Conservation (phyloP, 345 rosid species). For the Arabidopsis suecica region DNA sequence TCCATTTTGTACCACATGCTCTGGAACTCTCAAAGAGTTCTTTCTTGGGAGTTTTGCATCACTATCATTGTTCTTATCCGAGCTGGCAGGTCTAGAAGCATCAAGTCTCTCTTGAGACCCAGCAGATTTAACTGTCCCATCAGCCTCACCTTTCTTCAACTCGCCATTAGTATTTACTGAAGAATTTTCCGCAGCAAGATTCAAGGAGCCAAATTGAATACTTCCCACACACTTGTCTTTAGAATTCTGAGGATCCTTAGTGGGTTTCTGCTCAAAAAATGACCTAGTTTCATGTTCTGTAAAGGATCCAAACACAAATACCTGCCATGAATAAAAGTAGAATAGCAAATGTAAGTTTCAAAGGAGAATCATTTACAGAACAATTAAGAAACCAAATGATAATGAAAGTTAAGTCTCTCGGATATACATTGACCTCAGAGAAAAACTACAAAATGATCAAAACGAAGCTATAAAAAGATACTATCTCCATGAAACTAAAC, state of each 20-base stretch:
- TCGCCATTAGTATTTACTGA: constrained; percentile 49
- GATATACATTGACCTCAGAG: constrained; percentile 3
- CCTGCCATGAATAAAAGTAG: constrained; percentile 45
- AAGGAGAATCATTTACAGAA: background rate
- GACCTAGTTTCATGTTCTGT: constrained; percentile 86
- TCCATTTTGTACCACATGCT: constrained; percentile 56
- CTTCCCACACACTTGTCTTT: constrained; percentile 50
- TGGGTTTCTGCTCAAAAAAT: constrained; percentile 49
- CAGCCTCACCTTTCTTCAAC: constrained; percentile 42
- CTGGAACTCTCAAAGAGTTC: constrained; percentile 34
- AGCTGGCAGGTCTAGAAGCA: constrained; percentile 37
- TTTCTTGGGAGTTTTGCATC: constrained; percentile 36
- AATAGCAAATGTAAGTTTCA: constrained; percentile 12
- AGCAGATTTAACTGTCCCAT: constrained; percentile 42
- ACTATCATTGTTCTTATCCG: constrained; percentile 37
- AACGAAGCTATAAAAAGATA: background rate
- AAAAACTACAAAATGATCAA: constrained; percentile 4
- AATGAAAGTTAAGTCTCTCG: background rate
- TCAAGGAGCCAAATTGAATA: constrained; percentile 64
- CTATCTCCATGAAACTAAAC: constrained; percentile 2
- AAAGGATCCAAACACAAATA: constrained; percentile 84
- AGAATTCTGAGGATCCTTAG: constrained; percentile 48
- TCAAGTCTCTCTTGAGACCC: constrained; percentile 26
- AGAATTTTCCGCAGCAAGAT: constrained; percentile 48
- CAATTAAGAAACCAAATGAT: background rate